phyloP scores from a whole-genome alignment of 495 filamentous ascomycete species.

The Schizothecium vesticola region DNA sequence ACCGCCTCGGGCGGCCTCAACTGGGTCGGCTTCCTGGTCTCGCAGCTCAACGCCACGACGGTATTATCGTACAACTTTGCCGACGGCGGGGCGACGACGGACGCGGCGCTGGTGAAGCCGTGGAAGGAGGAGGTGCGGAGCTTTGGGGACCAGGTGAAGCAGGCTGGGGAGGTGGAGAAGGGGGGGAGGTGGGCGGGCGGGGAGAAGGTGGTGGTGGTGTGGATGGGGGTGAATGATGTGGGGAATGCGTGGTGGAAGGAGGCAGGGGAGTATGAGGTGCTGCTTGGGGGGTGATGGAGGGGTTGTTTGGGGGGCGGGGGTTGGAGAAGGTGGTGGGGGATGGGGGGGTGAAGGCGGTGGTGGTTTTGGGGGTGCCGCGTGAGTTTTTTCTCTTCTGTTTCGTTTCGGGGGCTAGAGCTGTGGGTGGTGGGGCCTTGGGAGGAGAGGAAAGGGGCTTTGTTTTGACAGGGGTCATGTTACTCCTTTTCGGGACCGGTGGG shows the following conservation, averaged over 20 bases:
- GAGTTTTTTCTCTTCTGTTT: conserved; percentile 11
- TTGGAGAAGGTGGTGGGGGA: conserved; percentile 54
- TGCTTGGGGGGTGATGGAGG: conserved; percentile 53
- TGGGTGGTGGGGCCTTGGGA: too few relatives aligned
- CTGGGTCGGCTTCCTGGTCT: conserved; percentile 65
- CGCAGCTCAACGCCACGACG: conserved; percentile 54
- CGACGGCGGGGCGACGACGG: conserved; percentile 63
- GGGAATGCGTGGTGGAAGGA: conserved; percentile 56
- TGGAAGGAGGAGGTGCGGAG: conserved; percentile 47
- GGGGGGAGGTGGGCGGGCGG: conserved; percentile 52
- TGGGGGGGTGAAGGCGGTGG: conserved; percentile 66
- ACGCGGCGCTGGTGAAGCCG: conserved; percentile 49
- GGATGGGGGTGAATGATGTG: conserved; percentile 78
- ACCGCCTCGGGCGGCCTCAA: conserved; percentile 56
- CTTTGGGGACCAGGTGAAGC: conserved; percentile 52
- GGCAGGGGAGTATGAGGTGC: conserved; percentile 31
- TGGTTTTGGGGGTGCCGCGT: conserved; percentile 69
- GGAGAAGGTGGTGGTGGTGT: conserved; percentile 62
- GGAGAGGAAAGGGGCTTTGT: neutral
- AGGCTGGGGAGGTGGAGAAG: conserved; percentile 23
- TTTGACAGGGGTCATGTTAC: neutral
- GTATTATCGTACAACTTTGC: conserved; percentile 65
- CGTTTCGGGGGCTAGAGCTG: too few relatives aligned
- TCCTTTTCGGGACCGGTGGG: neutral
- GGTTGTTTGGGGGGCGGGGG: conserved; percentile 48